Evolutionary conservation across 2,329 filamentous ascomycete genomes (phyloP), one percentile per base, ranked within the genome.

Genomic region (Pezicula carpinea): DNA sequence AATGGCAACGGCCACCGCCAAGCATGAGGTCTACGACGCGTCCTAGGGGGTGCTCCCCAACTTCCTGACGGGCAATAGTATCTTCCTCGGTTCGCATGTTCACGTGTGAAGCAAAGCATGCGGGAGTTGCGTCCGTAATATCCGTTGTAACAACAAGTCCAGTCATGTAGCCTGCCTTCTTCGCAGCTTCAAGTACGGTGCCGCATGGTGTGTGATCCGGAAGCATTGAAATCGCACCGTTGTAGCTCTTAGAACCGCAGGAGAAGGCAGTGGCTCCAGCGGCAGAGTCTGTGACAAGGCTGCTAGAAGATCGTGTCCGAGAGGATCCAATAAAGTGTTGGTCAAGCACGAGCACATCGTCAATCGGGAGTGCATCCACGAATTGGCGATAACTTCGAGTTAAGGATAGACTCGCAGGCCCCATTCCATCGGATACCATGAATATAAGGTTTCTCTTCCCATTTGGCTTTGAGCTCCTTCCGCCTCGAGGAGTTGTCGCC

Each of bases 391-490:
- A 99, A 63, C 83, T 87, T 47, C 93, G 79, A 6, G 93, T 96
- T 64, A 99, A 69, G 21, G 86, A 87, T 45, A 99, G 75, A 58
- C 89, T 92, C 7, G 93, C 89, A 6, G 93, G 93, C 0, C 93
- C 93, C 93, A 99, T 99, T 61, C 93, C 93, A 66, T 99, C 93
- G 1, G 89, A 96, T 32, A 99, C 92, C 93, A 99, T 99, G 74
- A 99, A 97, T 59, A 99, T 85, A 44, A 99, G 75, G 68, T 97
- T 99, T 46, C 89, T 80, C 75, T 97, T 99, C 44, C 82, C 80
- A 22, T 60, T 68, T 47, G 74, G 72, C 32, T 54, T 56, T 5
- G 44, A 31, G 15, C 50, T 52, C 26, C 47, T 47, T 32, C 11
- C 39, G 38, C 52, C 49, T 22, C 55, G 60, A 31, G 57, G 59